Conservation (phyloP, 2,329 filamentous ascomycete species). For the Fusarium lyarnte region DNA sequence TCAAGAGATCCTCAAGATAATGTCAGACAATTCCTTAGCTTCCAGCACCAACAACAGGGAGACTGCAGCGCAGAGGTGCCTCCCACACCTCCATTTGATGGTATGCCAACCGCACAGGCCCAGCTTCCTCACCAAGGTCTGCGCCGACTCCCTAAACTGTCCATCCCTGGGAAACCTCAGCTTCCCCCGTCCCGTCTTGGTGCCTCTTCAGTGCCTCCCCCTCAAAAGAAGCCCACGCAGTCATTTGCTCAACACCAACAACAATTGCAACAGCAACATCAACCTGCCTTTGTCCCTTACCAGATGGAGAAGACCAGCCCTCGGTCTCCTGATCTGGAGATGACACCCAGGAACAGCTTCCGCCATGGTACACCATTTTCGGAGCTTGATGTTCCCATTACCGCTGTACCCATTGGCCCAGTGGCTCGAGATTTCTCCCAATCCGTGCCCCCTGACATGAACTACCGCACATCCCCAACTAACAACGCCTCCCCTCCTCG, state of each 20-base stretch:
- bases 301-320: slow-evolving; percentile 62
- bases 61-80: slow-evolving; percentile 63
- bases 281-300: slow-evolving; percentile 57
- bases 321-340: slow-evolving; percentile 63
- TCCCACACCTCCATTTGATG: slow-evolving; percentile 74
- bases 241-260: slow-evolving; percentile 32
- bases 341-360: slow-evolving; percentile 68
- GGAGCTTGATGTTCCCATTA: slow-evolving; percentile 88
- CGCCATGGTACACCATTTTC: slow-evolving; percentile 88
- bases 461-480: slow-evolving; percentile 66
- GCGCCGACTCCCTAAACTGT: slow-evolving; percentile 68
- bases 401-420: slow-evolving; percentile 74
- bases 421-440: slow-evolving; percentile 83
- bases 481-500: slow-evolving; percentile 52
- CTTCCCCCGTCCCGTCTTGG: slow-evolving; percentile 41
- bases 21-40: slow-evolving; percentile 88
- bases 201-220: slow-evolving; percentile 43
- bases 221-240: slow-evolving; percentile 40
- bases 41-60: slow-evolving; percentile 71
- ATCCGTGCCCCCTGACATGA: slow-evolving; percentile 94
- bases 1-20: slow-evolving; percentile 88
- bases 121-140: slow-evolving; percentile 64
- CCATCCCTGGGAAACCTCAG: slow-evolving; percentile 60
- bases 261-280: neutral
- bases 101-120: slow-evolving; percentile 56